phyloP scores from a whole-genome alignment of 768 basidiomycete species.

The Tulasnella sp. region DNA sequence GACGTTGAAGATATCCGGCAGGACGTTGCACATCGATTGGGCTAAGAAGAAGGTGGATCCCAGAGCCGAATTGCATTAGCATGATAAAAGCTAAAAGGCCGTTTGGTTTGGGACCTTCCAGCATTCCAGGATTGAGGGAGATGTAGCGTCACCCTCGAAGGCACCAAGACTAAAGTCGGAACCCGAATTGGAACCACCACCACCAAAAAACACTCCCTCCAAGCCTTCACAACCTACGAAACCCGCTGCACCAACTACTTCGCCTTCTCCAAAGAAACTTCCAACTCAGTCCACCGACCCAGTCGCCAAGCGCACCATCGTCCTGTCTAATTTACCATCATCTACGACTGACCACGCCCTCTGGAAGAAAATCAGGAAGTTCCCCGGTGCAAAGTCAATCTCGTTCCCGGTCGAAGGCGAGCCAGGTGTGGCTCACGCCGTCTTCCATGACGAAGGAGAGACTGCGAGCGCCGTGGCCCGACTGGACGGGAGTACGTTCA shows the following conservation, averaged over 20 bases:
- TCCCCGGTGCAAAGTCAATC: slow-evolving; percentile 72
- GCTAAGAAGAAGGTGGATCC: slow-evolving; percentile 71
- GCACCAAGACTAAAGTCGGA: neutral
- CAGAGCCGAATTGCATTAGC: slow-evolving; percentile 38
- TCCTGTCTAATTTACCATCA: slow-evolving; percentile 72
- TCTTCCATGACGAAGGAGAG: slow-evolving; percentile 68
- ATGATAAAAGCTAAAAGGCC: too few species aligned
- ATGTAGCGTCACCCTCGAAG: neutral
- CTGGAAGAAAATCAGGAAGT: slow-evolving; percentile 89
- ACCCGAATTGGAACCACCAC: slow-evolving; percentile 19
- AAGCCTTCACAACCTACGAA: slow-evolving; percentile 11
- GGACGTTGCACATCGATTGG: slow-evolving; percentile 77
- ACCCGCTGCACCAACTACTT: neutral
- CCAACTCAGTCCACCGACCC: slow-evolving; percentile 54
- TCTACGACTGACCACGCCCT: slow-evolving; percentile 62
- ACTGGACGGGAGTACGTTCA: slow-evolving; percentile 92
- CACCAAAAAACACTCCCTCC: slow-evolving; percentile 4
- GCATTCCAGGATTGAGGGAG: neutral
- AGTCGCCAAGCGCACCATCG: slow-evolving; percentile 79
- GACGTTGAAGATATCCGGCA: slow-evolving; percentile 65
- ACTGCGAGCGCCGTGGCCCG: slow-evolving; percentile 75
- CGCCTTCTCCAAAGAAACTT: neutral
- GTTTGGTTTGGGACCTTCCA: neutral
- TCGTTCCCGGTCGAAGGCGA: slow-evolving; percentile 62
- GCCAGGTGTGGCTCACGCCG: slow-evolving; percentile 61